Evolutionary conservation across 2,329 filamentous ascomycete species (phyloP), one percentile per base, ranked within the genome.

Genomic region (Microdochium paspali): DNA sequence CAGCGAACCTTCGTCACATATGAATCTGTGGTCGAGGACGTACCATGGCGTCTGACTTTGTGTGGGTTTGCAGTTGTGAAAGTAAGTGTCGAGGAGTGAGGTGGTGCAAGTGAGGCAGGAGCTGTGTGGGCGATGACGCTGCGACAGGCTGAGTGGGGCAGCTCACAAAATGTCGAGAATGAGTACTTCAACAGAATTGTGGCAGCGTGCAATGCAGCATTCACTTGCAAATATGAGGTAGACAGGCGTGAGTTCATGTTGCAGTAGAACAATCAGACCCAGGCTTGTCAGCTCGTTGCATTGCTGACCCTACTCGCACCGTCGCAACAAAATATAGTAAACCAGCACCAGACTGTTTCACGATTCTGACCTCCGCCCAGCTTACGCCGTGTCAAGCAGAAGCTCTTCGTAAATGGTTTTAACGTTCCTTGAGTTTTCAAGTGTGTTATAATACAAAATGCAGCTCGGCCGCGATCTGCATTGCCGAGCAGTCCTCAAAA

Each of bases 31-130:
- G 6, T 15, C 31, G 4, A 20, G 4, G 15, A 21, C 35, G 3
- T 45, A 31, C 23, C 24, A 32, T 47, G 23, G 23, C 18, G 25
- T 30, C 35, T 40, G 35, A 10, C 3, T 40, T 18, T 21, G 18
- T n/a, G 35, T 20, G 10, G 12, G 18, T 15, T 5, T 20, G 18
- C 20, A 40, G 35, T 18, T 40, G 35, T 5, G 10, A 40, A 40
- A 21, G 35, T 40, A 10, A 21, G 3, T 25, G 23, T 32, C 18
- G n/a, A 15, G n/a, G 13, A 10, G 10, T 35, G 30, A 12, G 25
- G 26, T 18, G 10, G 26, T 30, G n/a, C 10, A 26, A 5, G 23
- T 45, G 18, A 24, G 44, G 23, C 73, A 43, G 71, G 67, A 70
- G 45, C 32, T 39, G 30, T 23, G 20, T 24, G 45, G 20, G 25